Percentiles rank a stretch among this genome's conserved stretches.
Evolutionary conservation across 192 early-diverging fungal species (phyloP).

Genomic region (Coemansia sp.): DNA sequence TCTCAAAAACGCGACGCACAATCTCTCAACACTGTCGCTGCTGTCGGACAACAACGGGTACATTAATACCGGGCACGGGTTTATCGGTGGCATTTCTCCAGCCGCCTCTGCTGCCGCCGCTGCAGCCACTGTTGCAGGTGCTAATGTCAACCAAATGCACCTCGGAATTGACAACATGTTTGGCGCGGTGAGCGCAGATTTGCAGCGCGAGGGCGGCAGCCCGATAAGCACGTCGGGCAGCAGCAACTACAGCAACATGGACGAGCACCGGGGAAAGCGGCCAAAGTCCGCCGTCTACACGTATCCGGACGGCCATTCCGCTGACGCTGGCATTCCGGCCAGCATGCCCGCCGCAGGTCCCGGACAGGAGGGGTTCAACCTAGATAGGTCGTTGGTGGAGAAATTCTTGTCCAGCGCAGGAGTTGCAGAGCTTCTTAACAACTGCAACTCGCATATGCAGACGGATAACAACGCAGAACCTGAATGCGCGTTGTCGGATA

Average conservation of each 20-base stretch:
- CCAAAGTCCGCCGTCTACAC: conserved; percentile 14
- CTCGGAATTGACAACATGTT: conserved; percentile 16
- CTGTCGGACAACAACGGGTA: conserved; percentile 12
- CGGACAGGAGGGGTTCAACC: too few species aligned
- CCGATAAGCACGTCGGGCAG: conserved; percentile 3
- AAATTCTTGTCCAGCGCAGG: conserved; percentile 24
- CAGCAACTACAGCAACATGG: conserved; percentile 13
- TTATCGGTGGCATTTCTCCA: background rate
- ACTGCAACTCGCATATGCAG: background rate
- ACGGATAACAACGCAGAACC: background rate
- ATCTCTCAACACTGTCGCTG: conserved; percentile 32
- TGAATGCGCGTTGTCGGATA: background rate
- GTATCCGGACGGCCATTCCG: background rate
- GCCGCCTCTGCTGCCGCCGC: background rate
- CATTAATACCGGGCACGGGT: background rate
- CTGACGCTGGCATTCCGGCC: too few species aligned
- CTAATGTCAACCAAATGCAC: background rate
- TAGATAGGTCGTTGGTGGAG: conserved; percentile 22
- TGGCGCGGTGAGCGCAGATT: background rate
- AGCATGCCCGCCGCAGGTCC: too few species aligned
- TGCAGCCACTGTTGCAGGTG: too few species aligned
- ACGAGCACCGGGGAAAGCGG: conserved; percentile 27
- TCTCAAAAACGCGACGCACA: conserved; percentile 16
- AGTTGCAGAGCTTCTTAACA: conserved; percentile 22
- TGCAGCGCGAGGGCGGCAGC: conserved; percentile 4